Evolutionary conservation across 805 yeast genomes (phyloP).

Genomic region (Candida stauntonica): DNA sequence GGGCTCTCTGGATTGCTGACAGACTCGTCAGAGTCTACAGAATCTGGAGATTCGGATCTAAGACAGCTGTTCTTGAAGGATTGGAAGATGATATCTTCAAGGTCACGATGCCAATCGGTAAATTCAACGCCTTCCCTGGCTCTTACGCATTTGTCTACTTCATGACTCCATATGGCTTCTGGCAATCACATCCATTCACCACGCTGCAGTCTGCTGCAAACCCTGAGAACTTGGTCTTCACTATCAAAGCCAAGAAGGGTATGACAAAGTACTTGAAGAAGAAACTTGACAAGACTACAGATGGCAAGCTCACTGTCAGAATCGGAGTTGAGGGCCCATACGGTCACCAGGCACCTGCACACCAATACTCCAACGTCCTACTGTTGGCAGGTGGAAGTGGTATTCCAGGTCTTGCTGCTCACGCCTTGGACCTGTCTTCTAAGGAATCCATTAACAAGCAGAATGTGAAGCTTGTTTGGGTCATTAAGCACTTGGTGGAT

Average conservation of each 20-base stretch:
- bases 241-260: conserved; percentile 54
- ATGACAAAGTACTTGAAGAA: conserved; percentile 42
- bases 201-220: conserved; percentile 38
- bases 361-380: conserved; percentile 35
- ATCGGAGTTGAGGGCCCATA: conserved; percentile 61
- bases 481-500: conserved; percentile 47
- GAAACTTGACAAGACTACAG: conserved; percentile 27
- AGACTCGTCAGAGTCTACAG: conserved; percentile 43
- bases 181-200: conserved; percentile 78
- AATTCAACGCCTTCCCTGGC: conserved; percentile 51
- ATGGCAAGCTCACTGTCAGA: conserved; percentile 28
- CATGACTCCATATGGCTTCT: conserved; percentile 45
- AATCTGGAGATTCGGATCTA: conserved; percentile 24
- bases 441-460: conserved; percentile 26
- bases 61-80: conserved; percentile 19
- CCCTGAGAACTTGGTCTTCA: conserved; percentile 37
- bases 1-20: conserved; percentile 31
- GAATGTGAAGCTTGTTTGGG: conserved; percentile 55
- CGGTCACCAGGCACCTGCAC: conserved; percentile 40
- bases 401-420: conserved; percentile 46
- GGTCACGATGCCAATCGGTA: conserved; percentile 40
- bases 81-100: conserved; percentile 43
- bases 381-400: conserved; percentile 52
- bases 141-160: conserved; percentile 55
- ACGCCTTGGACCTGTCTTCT: conserved; percentile 30